Evolutionary conservation across 176 grass and related monocot species (phyloP), one percentile per base, ranked within the genome.

Genomic region (Phoenix roebelenii): DNA sequence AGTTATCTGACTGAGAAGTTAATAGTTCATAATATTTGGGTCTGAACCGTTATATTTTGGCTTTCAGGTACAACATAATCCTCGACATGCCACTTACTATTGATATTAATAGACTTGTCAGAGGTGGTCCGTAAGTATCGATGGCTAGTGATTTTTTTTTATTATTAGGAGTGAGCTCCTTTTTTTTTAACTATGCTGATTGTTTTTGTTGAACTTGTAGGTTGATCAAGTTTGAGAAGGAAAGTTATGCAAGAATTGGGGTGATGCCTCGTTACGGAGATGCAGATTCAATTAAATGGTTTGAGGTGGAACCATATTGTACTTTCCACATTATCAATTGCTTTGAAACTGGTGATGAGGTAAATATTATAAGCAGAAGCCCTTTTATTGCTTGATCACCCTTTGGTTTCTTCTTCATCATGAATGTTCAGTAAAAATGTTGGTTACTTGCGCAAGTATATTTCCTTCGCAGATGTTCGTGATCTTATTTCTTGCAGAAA

Each of bases 211-310:
- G 25, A 1, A 67, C 50, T 55, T 25, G 51, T 29, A 80, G 83
- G 59, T 58, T 80, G 68, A 85, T 85, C 12, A 44, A 77, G 59
- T 85, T 77, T 61, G 83, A 85, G 69, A 77, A 85, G 68, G 59
- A 76, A 50, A 50, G 77, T 28, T 77, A 85, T 65, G 64, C 73
- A 73, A 80, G 77, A 77, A 77, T 85, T 18, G 83, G 83, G 20
- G 64, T 85, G 54, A 72, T 85, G 83, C 83, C 77, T 19, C 83
- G 68, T 18, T 77, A 77, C 18, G 83, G 77, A 12, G 64, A 80
- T 65, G 77, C 77, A 65, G 64, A 77, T 30, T 85, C 82, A 64
- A 58, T 80, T 60, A 64, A 77, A 55, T 85, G 77, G 77, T 85
- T 85, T 63, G 61, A 73, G 10, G 73, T 85, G 7, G 73, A 77